phyloP scores from a whole-genome alignment of 2,329 filamentous ascomycete genomes.

The Aspergillus ochraceoroseus region DNA sequence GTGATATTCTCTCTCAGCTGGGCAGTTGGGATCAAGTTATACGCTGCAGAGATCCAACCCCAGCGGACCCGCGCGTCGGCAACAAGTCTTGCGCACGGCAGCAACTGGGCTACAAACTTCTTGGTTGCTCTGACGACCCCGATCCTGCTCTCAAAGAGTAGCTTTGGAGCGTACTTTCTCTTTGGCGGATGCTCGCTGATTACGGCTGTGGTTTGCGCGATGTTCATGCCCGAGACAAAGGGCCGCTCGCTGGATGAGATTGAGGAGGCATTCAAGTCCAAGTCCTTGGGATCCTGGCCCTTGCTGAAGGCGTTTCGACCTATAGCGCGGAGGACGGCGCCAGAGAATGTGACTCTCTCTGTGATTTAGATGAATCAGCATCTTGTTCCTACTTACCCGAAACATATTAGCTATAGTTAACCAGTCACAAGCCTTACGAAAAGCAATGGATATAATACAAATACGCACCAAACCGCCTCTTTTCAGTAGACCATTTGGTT shows the following conservation, averaged over 20 bases:
- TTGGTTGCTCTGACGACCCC: constrained; percentile 46
- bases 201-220: constrained; percentile 38
- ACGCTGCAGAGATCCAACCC: constrained; percentile 56
- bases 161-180: constrained; percentile 46
- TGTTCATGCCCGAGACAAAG: constrained; percentile 51
- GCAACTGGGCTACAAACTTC: constrained; percentile 49
- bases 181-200: constrained; percentile 42
- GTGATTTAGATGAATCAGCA: not conserved
- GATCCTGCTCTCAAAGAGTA: constrained; percentile 41
- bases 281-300: constrained; percentile 4
- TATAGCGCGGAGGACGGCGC: not conserved
- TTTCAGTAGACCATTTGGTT: too few relatives aligned
- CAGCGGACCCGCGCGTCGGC: constrained; percentile 52
- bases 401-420: too few relatives aligned
- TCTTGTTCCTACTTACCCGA: too few relatives aligned
- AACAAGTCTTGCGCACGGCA: constrained; percentile 50
- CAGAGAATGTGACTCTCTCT: constrained; percentile 5
- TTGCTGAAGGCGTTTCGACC: constrained; percentile 9
- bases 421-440: too few relatives aligned
- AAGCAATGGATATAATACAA: too few relatives aligned
- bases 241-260: constrained; percentile 49
- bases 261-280: constrained; percentile 44
- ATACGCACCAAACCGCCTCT: too few relatives aligned
- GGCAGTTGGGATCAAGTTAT: constrained; percentile 55
- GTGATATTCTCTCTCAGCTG: constrained; percentile 42